Evolutionary conservation across 805 yeast genomes (phyloP), one percentile per base, ranked within the genome.

Genomic region (Candida odintsovae): DNA sequence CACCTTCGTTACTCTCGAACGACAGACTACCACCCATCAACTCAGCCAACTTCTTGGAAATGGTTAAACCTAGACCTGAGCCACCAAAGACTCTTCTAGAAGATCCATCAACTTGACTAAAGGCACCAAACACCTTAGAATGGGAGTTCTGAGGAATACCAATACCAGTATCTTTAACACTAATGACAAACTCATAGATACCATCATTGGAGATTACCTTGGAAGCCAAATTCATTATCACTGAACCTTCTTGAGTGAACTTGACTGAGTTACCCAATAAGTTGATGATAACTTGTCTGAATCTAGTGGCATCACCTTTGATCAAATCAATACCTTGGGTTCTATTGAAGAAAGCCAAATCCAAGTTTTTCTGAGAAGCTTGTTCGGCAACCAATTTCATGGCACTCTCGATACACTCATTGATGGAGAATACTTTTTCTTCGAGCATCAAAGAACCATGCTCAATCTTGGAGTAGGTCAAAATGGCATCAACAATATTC

Each of bases 51-150:
- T 86, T 88, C 64, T 86, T 86, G 8, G 95, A 88, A 63, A 87
- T 87, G 2, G 94, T 84, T 43, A 88, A 73, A 12, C 96, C 96
- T 41, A 87, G 73, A 52, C 96, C 96, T 5, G 95, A 87, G 54
- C 96, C 96, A 53, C 95, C 96, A 62, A 85, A 87, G 58, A 85
- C 86, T 62, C 95, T 77, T 6, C 95, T 87, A 3, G 95, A 87
- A 5, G 95, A 86, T 35, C 96, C 95, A 67, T 87, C 96, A 15
- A 95, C 95, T 64, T 87, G 96, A 58, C 94, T 84, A 69, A 88
- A 87, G 2, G 92, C 88, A 57, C 87, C 95, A 59, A 87, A 88
- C 52, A 87, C 87, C 38, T 86, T 74, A 18, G 88, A 92, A 29
- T 87, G 73, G 58, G 88, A 86, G 59, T 87, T 95, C 57, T 78